Base-by-base conservation (phyloP, 148 eudicot genomes). In the Oxyria digyna region DNA sequence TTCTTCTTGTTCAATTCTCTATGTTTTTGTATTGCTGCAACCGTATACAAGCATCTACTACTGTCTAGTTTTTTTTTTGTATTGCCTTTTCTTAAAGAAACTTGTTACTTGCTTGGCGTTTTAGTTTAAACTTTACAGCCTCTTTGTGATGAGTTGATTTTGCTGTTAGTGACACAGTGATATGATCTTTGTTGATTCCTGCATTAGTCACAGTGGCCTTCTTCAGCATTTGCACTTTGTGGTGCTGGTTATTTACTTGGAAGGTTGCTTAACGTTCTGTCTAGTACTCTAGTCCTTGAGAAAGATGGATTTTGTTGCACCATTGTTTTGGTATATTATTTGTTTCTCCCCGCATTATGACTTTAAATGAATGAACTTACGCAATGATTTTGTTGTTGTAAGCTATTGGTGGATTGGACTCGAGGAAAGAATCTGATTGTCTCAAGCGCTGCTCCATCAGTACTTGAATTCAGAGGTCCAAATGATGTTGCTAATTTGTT, bases 381-480 rank as follows among this genome's bases (percentile, higher is more conserved):
- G 0, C 2, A 23, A n/a, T 35, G 17, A 5, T 55, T n/a, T 24
- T 29, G 17, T 67, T 78, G 70, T 45, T 24, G 7, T 49, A 84
- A 94, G 97, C 71, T 87, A 43, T 78, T 90, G 75, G 97, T 94
- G 55, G 90, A 90, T 72, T 90, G 98, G 98, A 94, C 96, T 70
- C 81, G 82, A 73, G 91, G 97, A 73, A 94, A 84, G 82, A 88
- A 88, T 75, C 71, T 90, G 64, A 82, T 90, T 63, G 68, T 94
- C 40, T 85, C 91, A 57, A 90, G 97, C 78, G 89, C 89, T 73
- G 92, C 98, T 69, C 74, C 92, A 74, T 87, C 96, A 69, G 82
- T 72, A 40, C 84, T 84, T 71, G 96, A 87, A 86, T 66, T 94
- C 54, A 85, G 98, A 82, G 97, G 98, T 38, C 98, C 97, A 65